Conservation (phyloP, 2,329 filamentous ascomycete genomes). For the Aureobasidium sp. region DNA sequence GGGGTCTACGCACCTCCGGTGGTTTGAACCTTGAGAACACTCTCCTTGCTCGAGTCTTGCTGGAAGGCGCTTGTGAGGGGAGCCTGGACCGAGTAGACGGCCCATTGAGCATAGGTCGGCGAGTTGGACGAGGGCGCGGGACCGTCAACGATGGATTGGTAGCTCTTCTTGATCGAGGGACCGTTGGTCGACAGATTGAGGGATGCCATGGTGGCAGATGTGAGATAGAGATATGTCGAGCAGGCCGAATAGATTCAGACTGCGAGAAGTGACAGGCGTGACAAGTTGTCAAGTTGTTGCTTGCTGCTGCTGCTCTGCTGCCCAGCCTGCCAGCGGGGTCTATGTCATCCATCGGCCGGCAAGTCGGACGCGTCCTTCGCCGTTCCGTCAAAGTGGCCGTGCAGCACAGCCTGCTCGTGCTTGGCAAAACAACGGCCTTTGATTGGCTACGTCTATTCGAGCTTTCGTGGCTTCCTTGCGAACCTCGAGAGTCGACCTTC, state of each 20-base stretch:
- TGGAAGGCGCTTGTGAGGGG: slow-evolving; percentile 91
- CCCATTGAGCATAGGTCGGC: slow-evolving; percentile 78
- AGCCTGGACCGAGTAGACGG: slow-evolving; percentile 84
- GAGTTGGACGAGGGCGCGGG: slow-evolving; percentile 53
- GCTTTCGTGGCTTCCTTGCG: slow-evolving; percentile 1
- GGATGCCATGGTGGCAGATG: slow-evolving; percentile 60
- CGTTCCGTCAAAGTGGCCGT: not conserved
- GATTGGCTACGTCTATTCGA: not conserved
- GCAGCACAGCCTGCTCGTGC: not conserved
- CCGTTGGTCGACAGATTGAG: slow-evolving; percentile 47
- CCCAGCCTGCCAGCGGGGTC: not conserved
- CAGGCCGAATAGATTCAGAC: not conserved
- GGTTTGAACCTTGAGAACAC: slow-evolving; percentile 85
- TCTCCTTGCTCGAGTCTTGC: slow-evolving; percentile 77
- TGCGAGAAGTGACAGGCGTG: not conserved
- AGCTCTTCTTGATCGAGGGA: slow-evolving; percentile 46
- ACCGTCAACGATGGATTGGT: slow-evolving; percentile 58
- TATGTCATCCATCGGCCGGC: not conserved
- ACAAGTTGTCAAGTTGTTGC: not conserved
- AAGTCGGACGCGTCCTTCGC: not conserved
- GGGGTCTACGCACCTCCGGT: slow-evolving; percentile 59
- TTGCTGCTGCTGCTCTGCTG: not conserved
- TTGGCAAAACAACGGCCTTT: not conserved
- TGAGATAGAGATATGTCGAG: not conserved
- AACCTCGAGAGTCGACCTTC: not conserved